Base-by-base conservation (phyloP, 2,329 filamentous ascomycete genomes). In the Colletotrichum theobromicola region DNA sequence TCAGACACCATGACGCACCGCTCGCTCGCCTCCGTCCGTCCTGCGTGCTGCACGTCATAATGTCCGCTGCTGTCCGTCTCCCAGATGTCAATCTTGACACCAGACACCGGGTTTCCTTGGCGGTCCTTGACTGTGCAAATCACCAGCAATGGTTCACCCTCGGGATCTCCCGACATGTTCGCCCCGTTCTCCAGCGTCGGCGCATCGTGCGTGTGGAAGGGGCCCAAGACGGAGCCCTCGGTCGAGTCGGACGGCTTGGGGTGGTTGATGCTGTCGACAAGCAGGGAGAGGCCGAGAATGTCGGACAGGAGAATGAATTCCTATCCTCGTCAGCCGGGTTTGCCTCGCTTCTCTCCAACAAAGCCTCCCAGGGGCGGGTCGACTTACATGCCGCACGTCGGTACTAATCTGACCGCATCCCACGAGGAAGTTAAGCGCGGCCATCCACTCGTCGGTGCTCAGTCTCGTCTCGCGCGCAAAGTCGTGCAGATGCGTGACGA, bases 281-380 rank as follows among this genome's bases (percentile, higher is more conserved):
- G 90, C 67, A 95, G 88, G 8, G 93, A 94, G 46, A 96, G 89
- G 7, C 94, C 94, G 28, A 95, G 88, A 55, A 94, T 88, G 80
- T 95, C 94, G 70, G 92, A 94, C 68, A 95, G 90, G 42, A 95
- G 89, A 80, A 95, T 95, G 85, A 94, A 95, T 87, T 94, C 93
- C 87, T 91, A 46, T 77, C 24, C 15, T 3, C 4, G 28, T 15
- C 13, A 50, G 67, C 55, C 21, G 28, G 5, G 15, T 60, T 18
- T 53, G 16, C 13, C 35, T 24, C 12, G 16, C 34, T 5, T 6
- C 1, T 15, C 18, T 42, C 37, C 13, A 18, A 26, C 5, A 13
- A 30, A 32, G 1, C 3, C 10, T n/a, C 13, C 10, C 13, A 18
- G 21, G n/a, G 30, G 8, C 1, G 55, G 9, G 2, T 6, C 6